Base-by-base conservation (phyloP, 768 basidiomycete genomes). In the Mycena galericulata region DNA sequence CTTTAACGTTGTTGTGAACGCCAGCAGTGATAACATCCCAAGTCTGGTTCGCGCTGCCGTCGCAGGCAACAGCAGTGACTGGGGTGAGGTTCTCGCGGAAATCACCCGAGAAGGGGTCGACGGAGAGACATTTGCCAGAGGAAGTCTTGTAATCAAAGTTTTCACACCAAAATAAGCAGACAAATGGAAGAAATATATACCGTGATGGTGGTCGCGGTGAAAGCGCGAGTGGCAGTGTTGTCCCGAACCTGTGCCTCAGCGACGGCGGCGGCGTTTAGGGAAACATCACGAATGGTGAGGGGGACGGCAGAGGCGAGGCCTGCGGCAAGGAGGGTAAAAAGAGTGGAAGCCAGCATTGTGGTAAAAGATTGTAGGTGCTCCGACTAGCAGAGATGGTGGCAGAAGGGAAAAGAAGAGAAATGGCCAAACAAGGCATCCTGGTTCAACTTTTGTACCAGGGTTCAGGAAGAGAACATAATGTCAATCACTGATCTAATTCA, bases 51-150 rank as follows among this genome's bases (percentile, higher is more conserved):
- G 53, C 59, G 49, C 61, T 68, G 11, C 73, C 75, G 41, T 74
- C 55, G 61, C 73, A 75, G 32, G 67, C 63, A 15, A 50, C 69
- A 15, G 60, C 58, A 6, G 34, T 49, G 8, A 75, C 63, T 18
- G 75, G 75, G n/a, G 68, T 75, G 3, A 74, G 59, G 47, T 75
- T 75, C 56, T 72, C 67, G 50, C 73, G 71, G 62, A 74, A 74
- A 50, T 75, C 75, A 27, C 75, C 75, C 8, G 68, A 69, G 58
- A 69, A 49, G 38, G 71, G 69, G 65, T 75, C 64, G 38, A 75
- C 70, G 0, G 73, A 62, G 26, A 75, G 72, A 61, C 75, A 75
- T 61, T 72, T 49, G n/a, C 75, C 75, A 46, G 63, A 56, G 17
- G 70, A 68, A 49, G 75, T 75, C 71, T 75, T 20, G 30, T 6